A percentile compares a stretch with the other conserved stretches of the same genome.
These are phyloP conservation scores for Caloboletus firmus DNA, from an alignment of 1,284 basidiomycete species.

Conservation along the genomic window DNA sequence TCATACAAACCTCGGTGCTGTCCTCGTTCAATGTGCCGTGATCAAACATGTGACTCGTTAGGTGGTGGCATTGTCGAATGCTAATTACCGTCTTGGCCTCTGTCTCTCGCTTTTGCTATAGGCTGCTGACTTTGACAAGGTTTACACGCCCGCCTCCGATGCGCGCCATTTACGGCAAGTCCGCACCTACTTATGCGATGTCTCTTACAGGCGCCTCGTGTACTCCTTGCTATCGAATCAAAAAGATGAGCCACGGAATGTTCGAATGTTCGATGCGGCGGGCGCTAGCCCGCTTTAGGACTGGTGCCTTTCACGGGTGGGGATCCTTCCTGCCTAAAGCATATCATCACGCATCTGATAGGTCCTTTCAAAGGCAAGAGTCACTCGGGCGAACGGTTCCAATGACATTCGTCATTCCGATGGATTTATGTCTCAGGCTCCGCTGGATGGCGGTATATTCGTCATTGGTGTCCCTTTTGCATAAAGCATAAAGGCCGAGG, in stretches of 20 bases:
- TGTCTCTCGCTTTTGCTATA: neutral
- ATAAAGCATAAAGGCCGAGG: conserved; percentile 26
- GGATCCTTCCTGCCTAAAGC: neutral
- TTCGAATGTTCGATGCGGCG: conserved; percentile 8
- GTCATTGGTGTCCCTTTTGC: neutral
- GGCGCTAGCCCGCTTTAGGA: conserved; percentile 8
- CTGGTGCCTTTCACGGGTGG: neutral
- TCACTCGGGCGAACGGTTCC: conserved; percentile 9
- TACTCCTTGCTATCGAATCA: neutral
- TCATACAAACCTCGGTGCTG: neutral
- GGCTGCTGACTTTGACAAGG: neutral
- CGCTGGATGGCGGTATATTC: neutral
- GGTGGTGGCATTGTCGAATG: neutral
- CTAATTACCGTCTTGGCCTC: neutral
- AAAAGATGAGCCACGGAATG: neutral
- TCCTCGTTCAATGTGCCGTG: too few species aligned
- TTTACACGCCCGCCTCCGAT: neutral
- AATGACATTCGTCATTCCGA: conserved; percentile 1
- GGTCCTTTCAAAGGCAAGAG: conserved; percentile 19
- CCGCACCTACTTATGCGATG: neutral
- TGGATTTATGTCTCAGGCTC: neutral
- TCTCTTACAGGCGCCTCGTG: conserved; percentile 4
- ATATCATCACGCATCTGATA: neutral
- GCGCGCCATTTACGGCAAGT: conserved; percentile 23
- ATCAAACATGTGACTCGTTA: neutral